These are phyloP conservation scores for Penicillium verhagenii DNA, from an alignment of 495 filamentous ascomycete species.

Conservation along the genomic window DNA sequence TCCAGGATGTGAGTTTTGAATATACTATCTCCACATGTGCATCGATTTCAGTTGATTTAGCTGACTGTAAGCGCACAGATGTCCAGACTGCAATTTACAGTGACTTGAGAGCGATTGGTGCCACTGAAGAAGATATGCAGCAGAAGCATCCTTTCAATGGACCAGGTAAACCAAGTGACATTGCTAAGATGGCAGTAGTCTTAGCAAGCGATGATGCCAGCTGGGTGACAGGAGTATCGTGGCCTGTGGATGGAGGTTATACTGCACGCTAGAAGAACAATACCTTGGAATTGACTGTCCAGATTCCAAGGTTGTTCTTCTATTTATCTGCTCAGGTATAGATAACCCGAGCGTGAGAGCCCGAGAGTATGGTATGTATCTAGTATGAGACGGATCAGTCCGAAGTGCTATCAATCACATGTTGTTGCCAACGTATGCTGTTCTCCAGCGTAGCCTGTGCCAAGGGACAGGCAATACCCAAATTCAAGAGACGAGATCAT, in stretches of 20 bases:
- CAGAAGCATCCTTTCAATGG: slow-evolving; percentile 39
- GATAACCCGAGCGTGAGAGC: no score
- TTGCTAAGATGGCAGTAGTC: slow-evolving; percentile 48
- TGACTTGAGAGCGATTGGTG: slow-evolving; percentile 3
- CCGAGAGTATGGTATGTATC: no score
- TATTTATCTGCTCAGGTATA: no score
- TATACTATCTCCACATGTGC: no score
- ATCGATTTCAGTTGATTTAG: not conserved
- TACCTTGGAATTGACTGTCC: no score
- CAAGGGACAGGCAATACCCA: no score
- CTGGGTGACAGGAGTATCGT: slow-evolving; percentile 28
- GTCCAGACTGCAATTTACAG: slow-evolving; percentile 25
- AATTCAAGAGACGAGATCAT: no score
- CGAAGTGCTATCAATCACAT: no score
- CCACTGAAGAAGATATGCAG: slow-evolving; percentile 10
- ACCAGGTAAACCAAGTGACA: slow-evolving; percentile 42
- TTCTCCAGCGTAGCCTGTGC: no score
- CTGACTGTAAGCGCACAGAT: slow-evolving; percentile 11
- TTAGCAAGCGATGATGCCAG: slow-evolving; percentile 50
- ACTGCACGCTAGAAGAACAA: slow-evolving; percentile 4
- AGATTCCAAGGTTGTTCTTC: no score
- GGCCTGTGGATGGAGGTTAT: slow-evolving; percentile 8
- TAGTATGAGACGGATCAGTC: no score
- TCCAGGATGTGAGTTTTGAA: slow-evolving; percentile 52
- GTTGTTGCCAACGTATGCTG: no score